A percentile compares a stretch with the other conserved stretches of the same genome.
phyloP scores from a whole-genome alignment of 1,284 basidiomycete species.

The Melampsora larici-populina region DNA sequence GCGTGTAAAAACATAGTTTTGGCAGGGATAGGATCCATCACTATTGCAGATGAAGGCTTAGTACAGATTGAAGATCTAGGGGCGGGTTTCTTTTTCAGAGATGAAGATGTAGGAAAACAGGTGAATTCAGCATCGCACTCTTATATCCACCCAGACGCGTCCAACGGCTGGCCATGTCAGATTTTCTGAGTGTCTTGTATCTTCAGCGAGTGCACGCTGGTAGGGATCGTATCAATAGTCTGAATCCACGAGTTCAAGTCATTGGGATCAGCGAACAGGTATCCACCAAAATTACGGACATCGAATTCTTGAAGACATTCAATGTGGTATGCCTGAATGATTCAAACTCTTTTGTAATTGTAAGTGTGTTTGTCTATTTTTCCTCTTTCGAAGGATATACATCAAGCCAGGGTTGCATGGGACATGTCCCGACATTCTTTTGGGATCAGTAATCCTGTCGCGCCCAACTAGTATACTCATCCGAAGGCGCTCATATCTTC shows the following conservation, averaged over 20 bases:
- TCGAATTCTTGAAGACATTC: constrained; percentile 36
- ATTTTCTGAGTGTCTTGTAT: background rate
- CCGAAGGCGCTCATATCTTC: background rate
- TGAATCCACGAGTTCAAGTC: constrained; percentile 87
- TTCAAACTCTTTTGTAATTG: constrained; percentile 56
- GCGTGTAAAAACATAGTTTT: constrained; percentile 81
- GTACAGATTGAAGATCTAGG: constrained; percentile 72
- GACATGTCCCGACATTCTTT: too few species aligned
- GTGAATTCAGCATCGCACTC: constrained; percentile 2
- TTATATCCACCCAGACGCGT: background rate
- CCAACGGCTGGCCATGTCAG: too few species aligned
- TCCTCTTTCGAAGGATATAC: background rate
- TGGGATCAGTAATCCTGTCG: too few species aligned
- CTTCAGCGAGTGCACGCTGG: constrained; percentile 76
- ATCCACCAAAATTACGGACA: constrained; percentile 23
- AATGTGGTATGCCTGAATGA: constrained; percentile 35
- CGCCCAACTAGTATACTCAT: too few species aligned
- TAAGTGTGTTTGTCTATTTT: constrained; percentile 56
- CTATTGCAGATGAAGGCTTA: constrained; percentile 59
- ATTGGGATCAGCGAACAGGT: constrained; percentile 61
- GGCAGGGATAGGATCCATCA: constrained; percentile 61
- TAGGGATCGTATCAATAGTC: constrained; percentile 73
- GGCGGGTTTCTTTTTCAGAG: constrained; percentile 87
- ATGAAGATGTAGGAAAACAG: constrained; percentile 72
- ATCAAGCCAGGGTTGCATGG: background rate